A percentile compares a stretch with the other conserved stretches of the same genome.
phyloP scores from a whole-genome alignment of 495 filamentous ascomycete species.

The Talaromyces liani region DNA sequence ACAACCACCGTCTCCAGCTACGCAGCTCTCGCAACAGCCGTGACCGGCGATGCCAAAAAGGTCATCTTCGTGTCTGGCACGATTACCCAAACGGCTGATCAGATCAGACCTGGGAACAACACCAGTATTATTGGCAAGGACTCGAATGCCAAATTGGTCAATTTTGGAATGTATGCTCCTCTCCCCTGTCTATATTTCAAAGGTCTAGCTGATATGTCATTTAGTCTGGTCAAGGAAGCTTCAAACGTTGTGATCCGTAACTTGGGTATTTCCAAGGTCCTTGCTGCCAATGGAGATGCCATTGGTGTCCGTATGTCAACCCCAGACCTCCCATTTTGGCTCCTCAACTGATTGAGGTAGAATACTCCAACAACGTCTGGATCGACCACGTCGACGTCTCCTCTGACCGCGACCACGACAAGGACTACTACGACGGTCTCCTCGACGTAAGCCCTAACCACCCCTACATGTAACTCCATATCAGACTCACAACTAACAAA shows the following conservation, averaged over 20 bases:
- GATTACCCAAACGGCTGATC: not conserved
- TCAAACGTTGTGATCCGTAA: not conserved
- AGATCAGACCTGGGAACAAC: not conserved
- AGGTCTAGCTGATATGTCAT: not conserved
- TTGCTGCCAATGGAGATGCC: not conserved
- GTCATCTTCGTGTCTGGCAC: not conserved
- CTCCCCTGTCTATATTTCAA: not conserved
- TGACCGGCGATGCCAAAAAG: not conserved
- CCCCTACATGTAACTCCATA: too few relatives aligned
- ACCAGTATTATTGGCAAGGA: not conserved
- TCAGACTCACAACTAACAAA: not conserved
- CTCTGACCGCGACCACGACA: slow-evolving; percentile 45
- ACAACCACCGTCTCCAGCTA: not conserved
- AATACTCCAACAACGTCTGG: slow-evolving; percentile 55
- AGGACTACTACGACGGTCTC: slow-evolving; percentile 64
- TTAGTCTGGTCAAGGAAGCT: not conserved
- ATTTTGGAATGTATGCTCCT: not conserved
- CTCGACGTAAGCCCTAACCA: slow-evolving; percentile 41
- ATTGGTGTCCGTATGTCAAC: not conserved
- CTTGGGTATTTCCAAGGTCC: not conserved
- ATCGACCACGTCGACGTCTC: slow-evolving; percentile 62
- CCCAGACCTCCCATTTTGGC: not conserved
- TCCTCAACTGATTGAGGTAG: slow-evolving; percentile 13
- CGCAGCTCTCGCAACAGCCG: not conserved
- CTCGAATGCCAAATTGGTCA: not conserved